These are phyloP conservation scores for Mycena metata DNA, from an alignment of 768 basidiomycete genomes.

Conservation along the genomic window DNA sequence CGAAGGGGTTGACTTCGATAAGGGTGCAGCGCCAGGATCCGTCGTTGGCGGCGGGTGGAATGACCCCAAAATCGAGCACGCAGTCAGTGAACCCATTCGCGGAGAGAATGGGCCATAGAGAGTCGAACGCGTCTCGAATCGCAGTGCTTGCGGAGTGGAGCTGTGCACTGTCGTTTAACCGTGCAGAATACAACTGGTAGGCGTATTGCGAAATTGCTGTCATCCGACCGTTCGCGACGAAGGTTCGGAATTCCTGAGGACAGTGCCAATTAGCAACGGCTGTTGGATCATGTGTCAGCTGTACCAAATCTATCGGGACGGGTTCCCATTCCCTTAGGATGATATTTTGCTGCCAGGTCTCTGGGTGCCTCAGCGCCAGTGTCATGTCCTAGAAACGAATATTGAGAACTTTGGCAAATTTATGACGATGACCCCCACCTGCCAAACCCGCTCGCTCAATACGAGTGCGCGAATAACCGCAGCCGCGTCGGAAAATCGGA, in stretches of 20 bases:
- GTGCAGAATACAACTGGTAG: slow-evolving; percentile 34
- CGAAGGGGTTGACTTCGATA: slow-evolving; percentile 39
- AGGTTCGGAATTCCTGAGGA: slow-evolving; percentile 37
- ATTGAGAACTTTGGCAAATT: neutral
- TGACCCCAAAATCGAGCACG: slow-evolving; percentile 32
- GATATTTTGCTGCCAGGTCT: slow-evolving; percentile 33
- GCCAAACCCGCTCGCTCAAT: slow-evolving; percentile 39
- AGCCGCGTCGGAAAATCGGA: slow-evolving; percentile 31
- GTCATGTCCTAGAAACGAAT: slow-evolving; percentile 32
- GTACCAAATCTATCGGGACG: slow-evolving; percentile 36
- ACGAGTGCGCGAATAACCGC: slow-evolving; percentile 33
- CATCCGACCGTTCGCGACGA: slow-evolving; percentile 24
- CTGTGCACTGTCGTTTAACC: slow-evolving; percentile 4
- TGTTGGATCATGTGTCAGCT: too few relatives aligned
- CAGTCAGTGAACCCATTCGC: slow-evolving; percentile 1
- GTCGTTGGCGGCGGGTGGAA: neutral
- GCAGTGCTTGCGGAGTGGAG: neutral
- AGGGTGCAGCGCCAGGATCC: slow-evolving; percentile 10
- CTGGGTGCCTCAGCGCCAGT: slow-evolving; percentile 32
- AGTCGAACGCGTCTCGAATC: neutral
- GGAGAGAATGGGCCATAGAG: slow-evolving; percentile 23
- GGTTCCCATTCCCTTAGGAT: slow-evolving; percentile 36
- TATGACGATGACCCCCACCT: slow-evolving; percentile 14
- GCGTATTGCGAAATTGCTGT: slow-evolving; percentile 39
- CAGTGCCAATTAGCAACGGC: neutral